Conservation (phyloP, 164 flowering plant species). For the Vitis amurensis region DNA sequence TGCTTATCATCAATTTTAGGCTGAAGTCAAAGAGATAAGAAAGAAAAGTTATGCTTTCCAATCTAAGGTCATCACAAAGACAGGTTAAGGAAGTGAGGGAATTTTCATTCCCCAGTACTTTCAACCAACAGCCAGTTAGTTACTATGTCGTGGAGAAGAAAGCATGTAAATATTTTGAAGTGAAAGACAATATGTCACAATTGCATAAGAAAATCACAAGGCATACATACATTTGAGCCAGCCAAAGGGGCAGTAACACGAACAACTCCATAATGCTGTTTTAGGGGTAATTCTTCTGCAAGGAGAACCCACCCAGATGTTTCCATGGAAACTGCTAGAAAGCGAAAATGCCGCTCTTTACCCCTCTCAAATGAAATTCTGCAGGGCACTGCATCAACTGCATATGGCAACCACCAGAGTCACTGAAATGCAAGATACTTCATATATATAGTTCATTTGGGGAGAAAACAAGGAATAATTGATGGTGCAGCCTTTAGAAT, state of each 20-base stretch:
- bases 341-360: constrained; percentile 85
- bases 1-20: constrained; percentile 87
- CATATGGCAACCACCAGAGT: constrained; percentile 24
- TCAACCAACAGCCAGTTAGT: too few relatives aligned
- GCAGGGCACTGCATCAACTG: constrained; percentile 94
- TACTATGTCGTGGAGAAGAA: too few relatives aligned
- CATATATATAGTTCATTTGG: too few relatives aligned
- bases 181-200: too few relatives aligned
- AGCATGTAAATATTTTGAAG: too few relatives aligned
- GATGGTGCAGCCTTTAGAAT: not conserved
- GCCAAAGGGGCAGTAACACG: constrained; percentile 89
- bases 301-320: constrained; percentile 84
- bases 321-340: constrained; percentile 68
- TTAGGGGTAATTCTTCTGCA: constrained; percentile 72
- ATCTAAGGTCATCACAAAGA: too few relatives aligned
- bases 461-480: not conserved
- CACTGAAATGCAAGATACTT: not conserved
- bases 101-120: too few relatives aligned
- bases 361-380: constrained; percentile 96
- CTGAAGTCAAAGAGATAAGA: constrained; percentile 35
- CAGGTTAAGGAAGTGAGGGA: too few relatives aligned
- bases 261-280: constrained; percentile 56
- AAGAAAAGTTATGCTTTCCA: not conserved
- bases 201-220: not conserved
- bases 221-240: constrained; percentile 72